Evolutionary conservation across 164 flowering plant genomes (phyloP).

Genomic region (Chimonanthus salicifolius): DNA sequence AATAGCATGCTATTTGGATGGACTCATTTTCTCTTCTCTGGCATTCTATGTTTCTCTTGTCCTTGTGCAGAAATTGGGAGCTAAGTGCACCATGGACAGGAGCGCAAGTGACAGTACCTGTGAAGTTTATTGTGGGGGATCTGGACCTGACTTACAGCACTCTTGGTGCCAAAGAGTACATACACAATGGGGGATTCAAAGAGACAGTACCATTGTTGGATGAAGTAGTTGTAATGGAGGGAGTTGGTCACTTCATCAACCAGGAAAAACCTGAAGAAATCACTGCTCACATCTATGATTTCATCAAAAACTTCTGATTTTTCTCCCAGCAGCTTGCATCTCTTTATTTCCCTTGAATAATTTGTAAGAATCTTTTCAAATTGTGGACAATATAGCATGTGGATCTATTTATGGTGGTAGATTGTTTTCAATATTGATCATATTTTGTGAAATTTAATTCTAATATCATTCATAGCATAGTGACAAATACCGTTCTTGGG

Average conservation of each 20-base stretch:
- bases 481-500: too few species aligned
- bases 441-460: too few species aligned
- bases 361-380: too few species aligned
- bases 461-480: too few species aligned
- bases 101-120: constrained; percentile 29
- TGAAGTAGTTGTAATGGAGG: constrained; percentile 36
- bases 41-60: too few species aligned
- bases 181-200: constrained; percentile 26
- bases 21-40: too few species aligned
- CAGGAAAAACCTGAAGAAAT: constrained; percentile 36
- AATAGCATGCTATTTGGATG: too few species aligned
- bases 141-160: constrained; percentile 30
- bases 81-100: constrained; percentile 45
- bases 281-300: constrained; percentile 26
- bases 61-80: constrained; percentile 40
- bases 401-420: too few species aligned
- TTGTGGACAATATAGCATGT: too few species aligned
- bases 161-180: constrained; percentile 26
- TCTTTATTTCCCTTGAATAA: too few species aligned
- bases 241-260: constrained; percentile 9
- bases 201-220: constrained; percentile 13
- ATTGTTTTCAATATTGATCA: too few species aligned
- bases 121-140: constrained; percentile 17
- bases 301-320: constrained; percentile 24
- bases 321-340: too few species aligned